Percentiles rank a stretch among this genome's conserved stretches.
Evolutionary conservation across 768 basidiomycete genomes (phyloP).

Genomic region (Boletus rubroflammeus): DNA sequence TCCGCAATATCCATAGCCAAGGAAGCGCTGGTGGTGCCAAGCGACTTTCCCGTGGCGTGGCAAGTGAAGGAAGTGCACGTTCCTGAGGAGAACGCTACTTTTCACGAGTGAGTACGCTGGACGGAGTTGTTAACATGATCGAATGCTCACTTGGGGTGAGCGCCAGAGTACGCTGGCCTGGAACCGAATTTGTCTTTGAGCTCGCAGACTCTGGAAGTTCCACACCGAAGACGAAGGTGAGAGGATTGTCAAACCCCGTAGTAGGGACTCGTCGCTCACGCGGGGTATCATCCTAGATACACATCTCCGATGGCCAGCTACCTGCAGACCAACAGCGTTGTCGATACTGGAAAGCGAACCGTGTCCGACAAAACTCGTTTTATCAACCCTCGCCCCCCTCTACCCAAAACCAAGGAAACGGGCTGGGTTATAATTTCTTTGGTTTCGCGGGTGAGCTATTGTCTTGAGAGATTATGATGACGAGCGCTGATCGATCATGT

Average conservation of each 20-base stretch:
- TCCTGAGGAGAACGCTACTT: conserved; percentile 25
- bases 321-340: conserved; percentile 24
- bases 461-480: not conserved
- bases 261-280: not conserved
- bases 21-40: conserved; percentile 22
- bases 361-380: conserved; percentile 28
- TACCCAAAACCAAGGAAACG: conserved; percentile 7
- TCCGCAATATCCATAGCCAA: conserved; percentile 24
- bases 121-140: not conserved
- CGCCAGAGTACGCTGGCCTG: conserved; percentile 29
- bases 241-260: not conserved
- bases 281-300: conserved; percentile 10
- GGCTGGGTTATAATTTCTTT: conserved; percentile 16
- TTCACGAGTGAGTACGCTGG: conserved; percentile 22
- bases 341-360: conserved; percentile 31
- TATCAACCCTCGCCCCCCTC: conserved; percentile 23
- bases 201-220: conserved; percentile 25
- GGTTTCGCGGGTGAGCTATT: conserved; percentile 20
- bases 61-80: conserved; percentile 24
- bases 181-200: conserved; percentile 25
- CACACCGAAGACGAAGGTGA: conserved; percentile 30
- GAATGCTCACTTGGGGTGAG: not conserved
- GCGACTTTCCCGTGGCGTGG: conserved; percentile 30
- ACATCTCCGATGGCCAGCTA: conserved; percentile 24
- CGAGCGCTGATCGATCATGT: not conserved